A percentile compares a stretch with the other conserved stretches of the same genome.
Conservation (phyloP, 768 basidiomycete genomes). For the Boletus vinaceobasis region DNA sequence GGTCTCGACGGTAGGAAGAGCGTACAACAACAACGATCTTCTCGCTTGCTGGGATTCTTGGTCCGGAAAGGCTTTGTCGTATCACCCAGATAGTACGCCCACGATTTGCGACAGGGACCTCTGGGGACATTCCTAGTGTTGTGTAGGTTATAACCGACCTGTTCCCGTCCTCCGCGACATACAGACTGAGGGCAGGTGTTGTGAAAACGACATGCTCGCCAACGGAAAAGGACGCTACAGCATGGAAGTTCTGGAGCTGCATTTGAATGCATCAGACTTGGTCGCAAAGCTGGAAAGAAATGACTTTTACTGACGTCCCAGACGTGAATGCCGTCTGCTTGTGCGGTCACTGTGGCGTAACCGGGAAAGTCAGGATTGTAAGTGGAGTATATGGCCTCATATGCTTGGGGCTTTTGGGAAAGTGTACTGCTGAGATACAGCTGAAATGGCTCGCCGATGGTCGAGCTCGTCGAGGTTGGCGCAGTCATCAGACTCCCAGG, state of each 20-base stretch:
- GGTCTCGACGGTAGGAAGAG: conserved; percentile 10
- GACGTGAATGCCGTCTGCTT: conserved; percentile 73
- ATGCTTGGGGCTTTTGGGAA: neutral
- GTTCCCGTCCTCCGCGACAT: conserved; percentile 30
- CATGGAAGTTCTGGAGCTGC: conserved; percentile 63
- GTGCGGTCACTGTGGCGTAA: conserved; percentile 63
- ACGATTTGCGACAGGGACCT: conserved; percentile 37
- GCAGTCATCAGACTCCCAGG: neutral
- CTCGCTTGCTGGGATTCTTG: conserved; percentile 31
- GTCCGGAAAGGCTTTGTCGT: conserved; percentile 49
- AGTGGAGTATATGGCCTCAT: conserved; percentile 19
- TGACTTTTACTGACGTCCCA: conserved; percentile 52
- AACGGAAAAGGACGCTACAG: conserved; percentile 65
- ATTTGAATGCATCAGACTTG: conserved; percentile 9
- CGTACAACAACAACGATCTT: conserved; percentile 46
- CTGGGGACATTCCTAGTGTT: conserved; percentile 47
- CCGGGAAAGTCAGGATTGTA: conserved; percentile 39
- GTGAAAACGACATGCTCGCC: conserved; percentile 63
- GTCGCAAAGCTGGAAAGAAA: neutral
- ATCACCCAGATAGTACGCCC: conserved; percentile 60
- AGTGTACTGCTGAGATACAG: conserved; percentile 24
- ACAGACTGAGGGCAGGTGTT: conserved; percentile 51
- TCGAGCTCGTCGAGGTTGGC: conserved; percentile 27
- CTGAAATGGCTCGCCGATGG: conserved; percentile 31
- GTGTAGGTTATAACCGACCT: conserved; percentile 53